Evolutionary conservation across 2,329 filamentous ascomycete genomes (phyloP).

Genomic region (Nannizzia gypsea): DNA sequence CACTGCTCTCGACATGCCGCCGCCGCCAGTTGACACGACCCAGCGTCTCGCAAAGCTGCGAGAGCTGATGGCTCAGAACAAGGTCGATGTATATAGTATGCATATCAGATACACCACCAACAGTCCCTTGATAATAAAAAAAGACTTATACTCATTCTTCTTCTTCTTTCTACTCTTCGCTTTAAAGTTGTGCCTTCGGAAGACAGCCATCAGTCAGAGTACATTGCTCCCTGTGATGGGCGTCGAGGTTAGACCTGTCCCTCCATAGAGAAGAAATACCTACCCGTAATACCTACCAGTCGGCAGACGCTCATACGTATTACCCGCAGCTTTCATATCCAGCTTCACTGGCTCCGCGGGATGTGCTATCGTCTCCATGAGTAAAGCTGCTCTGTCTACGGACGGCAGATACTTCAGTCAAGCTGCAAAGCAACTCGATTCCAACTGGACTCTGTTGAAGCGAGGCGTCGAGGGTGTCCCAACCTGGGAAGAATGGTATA

Average conservation of each 20-base stretch:
- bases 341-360: constrained; percentile 94
- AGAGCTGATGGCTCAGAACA: constrained; percentile 72
- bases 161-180: constrained; percentile 35
- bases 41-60: constrained; percentile 64
- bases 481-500: constrained; percentile 92
- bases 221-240: constrained; percentile 90
- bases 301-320: constrained; percentile 4
- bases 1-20: constrained; percentile 45
- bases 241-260: constrained; percentile 50
- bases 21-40: constrained; percentile 62
- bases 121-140: constrained; percentile 9
- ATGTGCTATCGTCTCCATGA: constrained; percentile 73
- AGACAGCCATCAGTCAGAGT: constrained; percentile 95
- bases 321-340: constrained; percentile 59
- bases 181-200: constrained; percentile 79
- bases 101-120: constrained; percentile 14
- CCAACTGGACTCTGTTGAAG: constrained; percentile 84
- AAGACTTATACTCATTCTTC: constrained; percentile 25
- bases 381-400: constrained; percentile 81
- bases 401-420: constrained; percentile 98
- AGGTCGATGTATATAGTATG: constrained; percentile 86
- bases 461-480: constrained; percentile 87
- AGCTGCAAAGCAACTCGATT: constrained; percentile 76
- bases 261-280: not conserved
- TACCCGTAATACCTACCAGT: not conserved